Conservation (phyloP, 2,329 filamentous ascomycete genomes). For the Paramyrothecium sp. region DNA sequence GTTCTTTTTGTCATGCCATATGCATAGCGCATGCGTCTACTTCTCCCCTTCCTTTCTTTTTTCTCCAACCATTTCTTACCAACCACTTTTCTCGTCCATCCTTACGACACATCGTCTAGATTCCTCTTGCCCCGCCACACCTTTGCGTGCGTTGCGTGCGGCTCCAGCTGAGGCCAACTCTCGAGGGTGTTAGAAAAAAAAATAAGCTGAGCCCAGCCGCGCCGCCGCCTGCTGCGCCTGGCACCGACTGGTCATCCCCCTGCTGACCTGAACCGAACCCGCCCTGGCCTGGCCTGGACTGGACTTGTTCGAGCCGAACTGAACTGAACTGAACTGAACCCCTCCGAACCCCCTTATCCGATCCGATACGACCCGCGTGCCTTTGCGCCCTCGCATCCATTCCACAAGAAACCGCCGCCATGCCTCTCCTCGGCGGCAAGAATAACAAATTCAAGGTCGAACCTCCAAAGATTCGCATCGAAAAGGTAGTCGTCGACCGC, state of each 20-base stretch:
- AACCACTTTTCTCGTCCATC: conserved; percentile 7
- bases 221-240: background rate
- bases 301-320: background rate
- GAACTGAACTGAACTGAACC: background rate
- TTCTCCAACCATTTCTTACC: background rate
- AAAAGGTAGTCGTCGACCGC: conserved; percentile 47
- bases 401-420: conserved; percentile 13
- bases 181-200: too few species aligned
- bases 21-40: background rate
- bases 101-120: conserved; percentile 1
- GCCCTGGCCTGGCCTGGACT: too few species aligned
- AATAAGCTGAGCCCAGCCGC: too few species aligned
- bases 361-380: conserved; percentile 1
- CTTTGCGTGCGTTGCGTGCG: background rate
- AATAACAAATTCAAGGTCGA: conserved; percentile 51
- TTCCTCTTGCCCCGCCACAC: conserved; percentile 7
- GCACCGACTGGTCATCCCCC: too few species aligned
- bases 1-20: background rate
- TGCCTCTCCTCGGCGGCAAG: conserved; percentile 41
- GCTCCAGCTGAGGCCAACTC: too few species aligned
- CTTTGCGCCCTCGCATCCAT: conserved; percentile 4
- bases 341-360: background rate
- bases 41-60: conserved; percentile 1
- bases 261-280: too few species aligned
- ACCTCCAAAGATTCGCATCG: conserved; percentile 49